Percentiles rank a stretch among this genome's conserved stretches.
phyloP scores from a whole-genome alignment of 352 stramenopile species.

The Globisporangium sylvaticum region DNA sequence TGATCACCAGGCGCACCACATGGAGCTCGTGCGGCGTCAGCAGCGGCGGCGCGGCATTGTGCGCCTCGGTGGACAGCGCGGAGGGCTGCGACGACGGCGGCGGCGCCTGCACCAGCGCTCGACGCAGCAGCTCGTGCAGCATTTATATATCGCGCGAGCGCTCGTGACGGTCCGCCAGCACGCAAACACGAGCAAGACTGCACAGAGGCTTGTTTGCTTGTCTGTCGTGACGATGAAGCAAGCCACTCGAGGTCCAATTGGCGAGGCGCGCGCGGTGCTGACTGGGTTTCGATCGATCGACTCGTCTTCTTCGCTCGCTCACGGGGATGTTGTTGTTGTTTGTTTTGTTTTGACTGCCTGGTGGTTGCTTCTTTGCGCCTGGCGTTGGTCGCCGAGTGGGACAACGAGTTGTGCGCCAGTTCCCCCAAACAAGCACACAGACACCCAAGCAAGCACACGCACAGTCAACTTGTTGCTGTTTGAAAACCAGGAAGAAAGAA shows the following conservation, averaged over 20 bases:
- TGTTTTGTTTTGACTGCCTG: neutral
- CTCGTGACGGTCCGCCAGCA: neutral
- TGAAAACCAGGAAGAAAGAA: neutral
- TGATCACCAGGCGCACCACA: slow-evolving; percentile 30
- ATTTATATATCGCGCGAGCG: neutral
- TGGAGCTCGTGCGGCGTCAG: slow-evolving; percentile 29
- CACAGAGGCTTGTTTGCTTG: neutral
- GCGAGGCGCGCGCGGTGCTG: neutral
- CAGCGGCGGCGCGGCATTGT: neutral
- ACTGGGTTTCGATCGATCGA: neutral
- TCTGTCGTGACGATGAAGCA: neutral
- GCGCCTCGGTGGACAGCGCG: neutral
- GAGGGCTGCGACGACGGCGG: neutral
- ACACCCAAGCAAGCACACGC: too few relatives aligned
- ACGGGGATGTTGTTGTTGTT: neutral
- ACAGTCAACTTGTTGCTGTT: neutral
- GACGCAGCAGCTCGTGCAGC: slow-evolving; percentile 13
- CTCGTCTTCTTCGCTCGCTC: neutral
- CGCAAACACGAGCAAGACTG: neutral
- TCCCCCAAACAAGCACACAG: neutral
- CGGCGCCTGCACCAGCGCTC: neutral
- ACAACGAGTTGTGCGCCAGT: neutral
- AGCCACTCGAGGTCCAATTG: neutral
- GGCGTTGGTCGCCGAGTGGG: neutral
- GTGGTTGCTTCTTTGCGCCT: neutral